Evolutionary conservation across 768 basidiomycete species (phyloP), one percentile per base, ranked within the genome.

Genomic region (Crassisporium funariophilum): DNA sequence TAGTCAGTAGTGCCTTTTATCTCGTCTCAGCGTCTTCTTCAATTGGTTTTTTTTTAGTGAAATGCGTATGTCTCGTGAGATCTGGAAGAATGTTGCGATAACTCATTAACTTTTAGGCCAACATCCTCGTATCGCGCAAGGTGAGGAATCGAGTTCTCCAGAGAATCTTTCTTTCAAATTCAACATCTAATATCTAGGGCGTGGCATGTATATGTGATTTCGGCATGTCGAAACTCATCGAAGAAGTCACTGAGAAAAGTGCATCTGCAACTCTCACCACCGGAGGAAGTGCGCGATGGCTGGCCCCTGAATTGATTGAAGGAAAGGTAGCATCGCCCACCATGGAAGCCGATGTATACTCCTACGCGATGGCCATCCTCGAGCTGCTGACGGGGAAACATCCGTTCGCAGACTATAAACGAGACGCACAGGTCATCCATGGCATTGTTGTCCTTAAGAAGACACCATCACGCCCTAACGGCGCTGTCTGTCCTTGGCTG

Each of bases 181-280:
- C 51, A 40, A 33, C 20, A 31, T 47, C 44, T 21, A 25, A 4
- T 41, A n/a, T n/a, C n/a, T n/a, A 83, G 82, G 75, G 72, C 10
- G 66, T 77, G 50, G 75, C 82, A 19, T 69, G 77, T 23, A 77
- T 85, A 11, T 79, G 78, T 49, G 83, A 85, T 53, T 84, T 85
- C 57, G 82, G 82, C 34, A 77, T 84, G 66, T 77, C 83, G 13
- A 82, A 79, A 56, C 67, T 83, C 21, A 73, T 84, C 27, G 77
- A 77, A 47, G 80, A 82, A 34, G 72, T 83, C 21, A 76, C 79
- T 1, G 79, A 79, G 46, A 75, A 62, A 47, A 57, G 67, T 20
- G 70, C 71, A 24, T 73, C 77, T 20, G 58, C 66, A n/a, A 75
- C 73, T 3, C 62, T 83, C 41, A 77, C 79, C 1, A 63, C 65